A percentile compares a stretch with the other conserved stretches of the same genome.
Evolutionary conservation across 225 moss, liverwort and hornwort genomes (phyloP).

Genomic region (Sphagnum tenellum): DNA sequence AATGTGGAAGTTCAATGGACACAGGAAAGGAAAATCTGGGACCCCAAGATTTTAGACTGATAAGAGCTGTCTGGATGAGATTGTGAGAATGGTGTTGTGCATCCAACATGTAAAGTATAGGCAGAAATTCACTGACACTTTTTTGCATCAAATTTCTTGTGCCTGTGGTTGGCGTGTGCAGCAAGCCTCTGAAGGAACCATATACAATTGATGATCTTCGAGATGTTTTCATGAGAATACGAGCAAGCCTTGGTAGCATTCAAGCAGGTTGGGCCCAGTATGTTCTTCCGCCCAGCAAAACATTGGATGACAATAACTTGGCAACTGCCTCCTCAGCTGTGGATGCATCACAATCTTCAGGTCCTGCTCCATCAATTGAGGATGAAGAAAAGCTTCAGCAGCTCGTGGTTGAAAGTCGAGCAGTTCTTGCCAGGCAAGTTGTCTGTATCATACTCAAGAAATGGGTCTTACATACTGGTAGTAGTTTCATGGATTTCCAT

Average conservation of each 20-base stretch:
- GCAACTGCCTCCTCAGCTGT: constrained; percentile 66
- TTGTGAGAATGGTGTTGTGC: no score
- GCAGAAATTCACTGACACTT: neutral
- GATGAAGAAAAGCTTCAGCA: constrained; percentile 67
- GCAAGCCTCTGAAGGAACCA: constrained; percentile 61
- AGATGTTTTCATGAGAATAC: constrained; percentile 67
- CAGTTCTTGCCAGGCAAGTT: constrained; percentile 63
- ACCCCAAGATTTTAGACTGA: no score
- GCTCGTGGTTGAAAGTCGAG: constrained; percentile 80
- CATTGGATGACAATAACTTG: constrained; percentile 32
- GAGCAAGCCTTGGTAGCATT: constrained; percentile 46
- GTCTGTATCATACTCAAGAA: no score
- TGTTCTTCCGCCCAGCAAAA: constrained; percentile 39
- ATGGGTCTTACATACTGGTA: no score
- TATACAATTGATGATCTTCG: constrained; percentile 69
- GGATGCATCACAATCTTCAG: constrained; percentile 36
- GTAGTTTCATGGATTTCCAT: no score
- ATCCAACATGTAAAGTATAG: no score
- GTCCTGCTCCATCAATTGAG: constrained; percentile 13
- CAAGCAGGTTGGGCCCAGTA: constrained; percentile 76
- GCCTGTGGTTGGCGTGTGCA: constrained; percentile 7
- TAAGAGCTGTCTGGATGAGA: no score
- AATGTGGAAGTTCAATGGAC: no score
- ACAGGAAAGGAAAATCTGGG: no score
- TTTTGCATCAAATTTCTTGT: neutral